Percentiles rank a stretch among this genome's conserved stretches.
These are phyloP conservation scores for Tricholoma terreum DNA, from an alignment of 768 basidiomycete species.

Conservation along the genomic window DNA sequence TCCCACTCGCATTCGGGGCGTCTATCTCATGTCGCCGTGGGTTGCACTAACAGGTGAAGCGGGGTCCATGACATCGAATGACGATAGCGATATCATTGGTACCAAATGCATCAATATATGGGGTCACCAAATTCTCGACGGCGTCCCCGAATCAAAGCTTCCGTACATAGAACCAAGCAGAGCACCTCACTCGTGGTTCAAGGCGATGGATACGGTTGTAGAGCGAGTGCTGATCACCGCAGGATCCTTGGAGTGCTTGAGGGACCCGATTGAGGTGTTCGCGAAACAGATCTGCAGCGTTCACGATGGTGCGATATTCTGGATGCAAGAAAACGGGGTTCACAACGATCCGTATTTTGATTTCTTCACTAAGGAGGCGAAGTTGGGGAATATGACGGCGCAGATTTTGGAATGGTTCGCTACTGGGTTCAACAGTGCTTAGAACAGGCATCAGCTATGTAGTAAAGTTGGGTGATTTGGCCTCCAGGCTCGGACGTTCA, in stretches of 20 bases:
- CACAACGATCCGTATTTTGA: conserved; percentile 37
- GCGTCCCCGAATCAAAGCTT: conserved; percentile 10
- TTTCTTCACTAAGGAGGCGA: conserved; percentile 20
- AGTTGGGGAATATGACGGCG: conserved; percentile 17
- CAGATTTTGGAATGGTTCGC: conserved; percentile 19
- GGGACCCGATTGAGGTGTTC: conserved; percentile 17
- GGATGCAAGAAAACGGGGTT: conserved; percentile 31
- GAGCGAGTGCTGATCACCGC: conserved; percentile 23
- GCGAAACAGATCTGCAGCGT: background rate
- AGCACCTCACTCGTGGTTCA: conserved; percentile 25
- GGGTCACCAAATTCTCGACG: conserved; percentile 14
- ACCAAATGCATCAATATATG: conserved; percentile 8
- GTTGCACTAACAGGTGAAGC: conserved; percentile 16
- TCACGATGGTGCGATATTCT: conserved; percentile 14
- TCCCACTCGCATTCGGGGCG: conserved; percentile 18
- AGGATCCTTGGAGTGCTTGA: conserved; percentile 21
- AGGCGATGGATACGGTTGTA: conserved; percentile 18
- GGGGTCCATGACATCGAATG: conserved; percentile 11
- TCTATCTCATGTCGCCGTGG: conserved; percentile 33
- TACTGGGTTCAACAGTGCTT: background rate
- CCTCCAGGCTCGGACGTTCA: too few species aligned
- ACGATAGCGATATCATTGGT: conserved; percentile 18
- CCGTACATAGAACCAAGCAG: conserved; percentile 16
- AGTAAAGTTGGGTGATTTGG: too few species aligned
- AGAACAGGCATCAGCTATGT: too few species aligned